These are phyloP conservation scores for Apiospora sp. DNA, from an alignment of 2,329 filamentous ascomycete genomes.

Conservation along the genomic window DNA sequence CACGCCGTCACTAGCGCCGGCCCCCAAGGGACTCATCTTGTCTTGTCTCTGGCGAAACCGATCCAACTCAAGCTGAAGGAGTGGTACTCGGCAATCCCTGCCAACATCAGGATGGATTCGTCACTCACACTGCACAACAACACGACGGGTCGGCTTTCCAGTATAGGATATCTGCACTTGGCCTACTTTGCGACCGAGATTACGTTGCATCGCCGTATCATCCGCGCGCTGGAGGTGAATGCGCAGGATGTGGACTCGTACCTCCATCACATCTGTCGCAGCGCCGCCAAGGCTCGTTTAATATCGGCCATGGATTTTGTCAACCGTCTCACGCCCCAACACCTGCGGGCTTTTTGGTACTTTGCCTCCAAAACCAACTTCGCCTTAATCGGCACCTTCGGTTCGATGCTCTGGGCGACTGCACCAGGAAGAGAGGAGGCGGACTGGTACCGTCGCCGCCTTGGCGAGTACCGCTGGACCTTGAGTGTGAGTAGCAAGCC, in stretches of 20 bases:
- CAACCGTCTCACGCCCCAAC: conserved; percentile 85
- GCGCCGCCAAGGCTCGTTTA: conserved; percentile 89
- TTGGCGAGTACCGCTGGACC: conserved; percentile 95
- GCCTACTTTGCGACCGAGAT: conserved; percentile 96
- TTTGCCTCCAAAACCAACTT: conserved; percentile 91
- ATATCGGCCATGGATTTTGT: conserved; percentile 98
- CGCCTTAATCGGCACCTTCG: conserved; percentile 93
- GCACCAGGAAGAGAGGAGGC: conserved; percentile 87
- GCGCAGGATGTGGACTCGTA: conserved; percentile 72
- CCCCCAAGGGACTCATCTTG: conserved; percentile 73
- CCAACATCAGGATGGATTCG: conserved; percentile 70
- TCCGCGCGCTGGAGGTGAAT: conserved; percentile 73
- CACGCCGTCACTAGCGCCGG: conserved; percentile 72
- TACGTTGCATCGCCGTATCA: conserved; percentile 88
- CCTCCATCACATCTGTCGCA: conserved; percentile 89
- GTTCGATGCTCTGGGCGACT: conserved; percentile 87
- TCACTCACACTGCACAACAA: conserved; percentile 53
- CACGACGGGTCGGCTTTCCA: conserved; percentile 58
- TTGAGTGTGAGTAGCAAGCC: conserved; percentile 84
- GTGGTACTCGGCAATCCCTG: conserved; percentile 78
- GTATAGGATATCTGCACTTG: conserved; percentile 82
- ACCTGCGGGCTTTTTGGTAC: conserved; percentile 93
- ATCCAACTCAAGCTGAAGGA: conserved; percentile 85
- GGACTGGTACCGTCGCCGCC: conserved; percentile 85
- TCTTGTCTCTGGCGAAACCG: conserved; percentile 79